A percentile compares a stretch with the other conserved stretches of the same genome.
Evolutionary conservation across 169 alveolate genomes (phyloP).

Genomic region (Perkinsus olseni): DNA sequence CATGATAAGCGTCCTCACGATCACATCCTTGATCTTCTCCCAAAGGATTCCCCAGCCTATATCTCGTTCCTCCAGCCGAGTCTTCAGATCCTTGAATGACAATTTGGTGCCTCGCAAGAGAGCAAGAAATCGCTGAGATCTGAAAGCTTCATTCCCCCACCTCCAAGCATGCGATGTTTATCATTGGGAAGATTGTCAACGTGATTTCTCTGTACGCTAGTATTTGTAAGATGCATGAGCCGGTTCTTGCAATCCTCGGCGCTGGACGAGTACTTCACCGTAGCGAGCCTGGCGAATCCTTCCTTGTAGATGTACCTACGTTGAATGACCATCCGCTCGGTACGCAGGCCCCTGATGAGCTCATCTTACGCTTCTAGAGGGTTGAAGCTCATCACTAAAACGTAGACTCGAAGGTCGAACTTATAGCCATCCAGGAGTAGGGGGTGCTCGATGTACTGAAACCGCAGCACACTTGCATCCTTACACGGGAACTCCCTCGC

Average conservation of each 20-base stretch:
- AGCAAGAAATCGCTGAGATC: neutral
- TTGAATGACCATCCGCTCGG: neutral
- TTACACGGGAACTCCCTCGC: too few relatives aligned
- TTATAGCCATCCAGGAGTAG: conserved; percentile 83
- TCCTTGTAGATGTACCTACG: conserved; percentile 56
- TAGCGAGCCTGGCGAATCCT: conserved; percentile 86
- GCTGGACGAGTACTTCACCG: conserved; percentile 33
- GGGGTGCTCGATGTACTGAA: conserved; percentile 74
- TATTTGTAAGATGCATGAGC: conserved; percentile 68
- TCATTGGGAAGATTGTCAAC: neutral
- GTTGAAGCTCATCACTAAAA: conserved; percentile 71
- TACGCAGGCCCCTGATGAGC: neutral
- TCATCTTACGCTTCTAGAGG: conserved; percentile 69
- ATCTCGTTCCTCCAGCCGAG: neutral
- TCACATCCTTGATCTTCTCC: neutral
- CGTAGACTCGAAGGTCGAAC: conserved; percentile 82
- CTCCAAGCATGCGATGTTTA: neutral
- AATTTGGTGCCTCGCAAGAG: neutral
- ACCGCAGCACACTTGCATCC: too few relatives aligned
- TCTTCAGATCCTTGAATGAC: neutral
- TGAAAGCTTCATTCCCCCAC: neutral
- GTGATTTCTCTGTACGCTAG: neutral
- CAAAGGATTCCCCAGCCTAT: neutral
- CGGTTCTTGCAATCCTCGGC: conserved; percentile 24
- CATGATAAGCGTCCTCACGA: neutral